Conservation (phyloP, 768 basidiomycete genomes). For the Xerocomellus amylosporus region DNA sequence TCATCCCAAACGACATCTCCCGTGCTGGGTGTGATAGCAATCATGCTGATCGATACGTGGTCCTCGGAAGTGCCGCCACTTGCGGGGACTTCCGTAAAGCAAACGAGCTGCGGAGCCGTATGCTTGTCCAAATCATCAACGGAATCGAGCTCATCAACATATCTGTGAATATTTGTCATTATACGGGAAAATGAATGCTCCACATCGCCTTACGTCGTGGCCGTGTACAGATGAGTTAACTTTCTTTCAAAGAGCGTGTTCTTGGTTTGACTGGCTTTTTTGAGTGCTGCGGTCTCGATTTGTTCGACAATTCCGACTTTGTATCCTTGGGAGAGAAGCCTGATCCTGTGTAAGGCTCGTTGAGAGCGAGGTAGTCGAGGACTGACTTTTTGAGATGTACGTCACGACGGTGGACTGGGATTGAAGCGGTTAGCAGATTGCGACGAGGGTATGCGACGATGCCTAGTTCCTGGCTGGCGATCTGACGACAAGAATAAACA, state of each 20-base stretch:
- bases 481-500: constrained; percentile 38
- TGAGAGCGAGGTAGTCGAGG: neutral
- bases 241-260: constrained; percentile 71
- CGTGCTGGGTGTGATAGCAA: constrained; percentile 80
- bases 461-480: constrained; percentile 73
- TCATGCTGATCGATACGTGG: constrained; percentile 59
- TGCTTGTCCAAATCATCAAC: constrained; percentile 58
- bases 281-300: constrained; percentile 84
- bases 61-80: constrained; percentile 15
- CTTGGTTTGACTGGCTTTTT: constrained; percentile 75
- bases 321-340: constrained; percentile 73
- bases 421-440: constrained; percentile 72
- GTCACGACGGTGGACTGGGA: constrained; percentile 65
- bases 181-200: neutral
- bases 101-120: constrained; percentile 65
- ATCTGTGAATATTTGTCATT: constrained; percentile 45
- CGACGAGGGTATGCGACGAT: constrained; percentile 70
- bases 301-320: constrained; percentile 85
- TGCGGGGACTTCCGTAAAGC: constrained; percentile 56
- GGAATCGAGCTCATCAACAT: constrained; percentile 76
- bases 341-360: constrained; percentile 20
- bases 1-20: constrained; percentile 95
- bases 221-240: constrained; percentile 78
- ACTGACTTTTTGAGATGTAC: constrained; percentile 74
- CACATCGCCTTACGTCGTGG: constrained; percentile 65